Evolutionary conservation across 2,329 filamentous ascomycete genomes (phyloP).

Genomic region (Chrysosporium keratinophilum): DNA sequence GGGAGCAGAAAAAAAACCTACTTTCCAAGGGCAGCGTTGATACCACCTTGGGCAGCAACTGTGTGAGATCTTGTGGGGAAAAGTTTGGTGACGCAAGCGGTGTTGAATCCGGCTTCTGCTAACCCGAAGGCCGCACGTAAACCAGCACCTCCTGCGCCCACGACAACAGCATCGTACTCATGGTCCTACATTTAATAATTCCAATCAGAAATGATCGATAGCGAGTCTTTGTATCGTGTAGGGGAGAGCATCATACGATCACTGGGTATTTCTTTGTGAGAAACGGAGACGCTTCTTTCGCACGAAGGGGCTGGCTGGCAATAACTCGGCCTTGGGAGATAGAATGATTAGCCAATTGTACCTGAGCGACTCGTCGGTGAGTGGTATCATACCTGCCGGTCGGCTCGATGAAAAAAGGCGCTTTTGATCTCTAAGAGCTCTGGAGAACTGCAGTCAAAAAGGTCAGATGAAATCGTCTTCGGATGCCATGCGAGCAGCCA

Average conservation of each 20-base stretch:
- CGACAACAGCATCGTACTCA: slow-evolving; percentile 95
- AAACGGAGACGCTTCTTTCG: slow-evolving; percentile 83
- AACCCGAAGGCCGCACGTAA: slow-evolving; percentile 54
- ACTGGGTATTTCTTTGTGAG: slow-evolving; percentile 87
- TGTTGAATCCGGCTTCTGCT: slow-evolving; percentile 54
- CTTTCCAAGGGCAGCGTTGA: slow-evolving; percentile 51
- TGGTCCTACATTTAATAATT: slow-evolving; percentile 55
- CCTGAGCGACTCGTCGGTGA: slow-evolving; percentile 19
- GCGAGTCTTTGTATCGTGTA: neutral
- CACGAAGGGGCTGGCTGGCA: slow-evolving; percentile 72
- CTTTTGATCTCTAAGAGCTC: slow-evolving; percentile 52
- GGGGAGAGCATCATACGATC: slow-evolving; percentile 53
- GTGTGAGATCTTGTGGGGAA: slow-evolving; percentile 56
- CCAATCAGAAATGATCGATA: neutral
- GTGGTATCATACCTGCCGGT: slow-evolving; percentile 51
- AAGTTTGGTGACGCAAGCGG: slow-evolving; percentile 54
- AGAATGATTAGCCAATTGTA: neutral
- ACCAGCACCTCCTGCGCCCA: slow-evolving; percentile 53
- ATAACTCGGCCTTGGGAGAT: slow-evolving; percentile 63
- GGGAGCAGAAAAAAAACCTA: slow-evolving; percentile 16
- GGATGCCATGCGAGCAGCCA: neutral
- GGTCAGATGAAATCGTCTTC: slow-evolving; percentile 20
- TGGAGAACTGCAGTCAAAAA: slow-evolving; percentile 49
- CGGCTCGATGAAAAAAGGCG: slow-evolving; percentile 81
- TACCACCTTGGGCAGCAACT: slow-evolving; percentile 57